These are phyloP conservation scores for Hymenoscyphus linearis DNA, from an alignment of 2,329 filamentous ascomycete genomes.

Conservation along the genomic window DNA sequence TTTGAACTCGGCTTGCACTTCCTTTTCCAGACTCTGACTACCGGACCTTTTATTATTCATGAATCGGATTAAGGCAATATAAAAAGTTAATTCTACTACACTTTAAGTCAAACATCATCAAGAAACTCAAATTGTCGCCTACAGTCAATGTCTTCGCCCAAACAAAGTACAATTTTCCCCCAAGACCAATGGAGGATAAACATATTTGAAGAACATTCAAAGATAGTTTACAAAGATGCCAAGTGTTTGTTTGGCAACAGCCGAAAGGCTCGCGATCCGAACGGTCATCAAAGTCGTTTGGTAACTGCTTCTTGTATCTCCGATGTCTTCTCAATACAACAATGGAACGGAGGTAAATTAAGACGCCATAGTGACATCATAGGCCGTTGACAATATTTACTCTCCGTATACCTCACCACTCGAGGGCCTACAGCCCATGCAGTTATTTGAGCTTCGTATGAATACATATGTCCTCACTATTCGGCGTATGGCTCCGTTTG, in stretches of 20 bases:
- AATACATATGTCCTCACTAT: constrained; percentile 36
- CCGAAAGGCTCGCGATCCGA: constrained; percentile 22
- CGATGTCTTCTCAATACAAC: constrained; percentile 28
- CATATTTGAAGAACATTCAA: not conserved
- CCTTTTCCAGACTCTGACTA: too few relatives aligned
- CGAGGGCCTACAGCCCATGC: constrained; percentile 21
- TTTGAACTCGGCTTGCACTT: too few relatives aligned
- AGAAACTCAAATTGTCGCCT: too few relatives aligned
- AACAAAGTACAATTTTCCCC: constrained; percentile 29
- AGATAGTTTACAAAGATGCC: not conserved
- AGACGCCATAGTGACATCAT: not conserved
- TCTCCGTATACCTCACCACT: constrained; percentile 12
- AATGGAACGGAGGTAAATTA: not conserved
- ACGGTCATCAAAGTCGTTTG: constrained; percentile 22
- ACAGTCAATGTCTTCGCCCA: not conserved
- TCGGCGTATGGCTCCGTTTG: constrained; percentile 9
- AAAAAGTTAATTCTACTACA: too few relatives aligned
- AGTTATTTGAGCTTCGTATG: constrained; percentile 29
- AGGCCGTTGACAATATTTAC: constrained; percentile 10
- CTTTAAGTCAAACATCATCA: too few relatives aligned
- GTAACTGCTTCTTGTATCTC: constrained; percentile 31
- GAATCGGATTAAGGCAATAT: too few relatives aligned
- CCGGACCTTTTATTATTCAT: too few relatives aligned
- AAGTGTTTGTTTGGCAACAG: not conserved
- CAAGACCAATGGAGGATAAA: constrained; percentile 31